Base-by-base conservation (phyloP, 345 rosid species). In the Hibiscus tridactylites region DNA sequence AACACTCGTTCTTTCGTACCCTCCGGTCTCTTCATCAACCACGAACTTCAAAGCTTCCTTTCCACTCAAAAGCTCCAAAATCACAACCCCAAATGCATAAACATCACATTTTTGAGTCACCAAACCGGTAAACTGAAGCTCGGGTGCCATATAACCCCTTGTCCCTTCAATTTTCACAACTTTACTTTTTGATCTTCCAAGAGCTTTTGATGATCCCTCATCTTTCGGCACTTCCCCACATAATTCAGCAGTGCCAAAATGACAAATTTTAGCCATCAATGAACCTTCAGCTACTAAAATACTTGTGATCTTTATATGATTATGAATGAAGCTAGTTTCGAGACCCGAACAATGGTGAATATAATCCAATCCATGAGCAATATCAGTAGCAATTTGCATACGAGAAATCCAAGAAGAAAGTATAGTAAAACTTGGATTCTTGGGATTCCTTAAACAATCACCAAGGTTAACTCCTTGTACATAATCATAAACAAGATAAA, bases 111-210 rank as follows among this genome's bases (percentile, higher is more conserved):
- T 74, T 33, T 74, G 61, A 6, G 76, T 80, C 72, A 76, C 71
- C 24, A 68, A 28, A 33, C 87, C 85, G 5, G 53, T 71, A 1
- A 49, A 73, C 59, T 75, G 77, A 63, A 81, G 81, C 79, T 86
- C 86, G 9, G 86, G 86, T 68, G 90, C 76, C 87, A 86, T 84
- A 65, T 86, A 86, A 61, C 86, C 90, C 39, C 83, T 81, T 15
- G 83, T 82, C 19, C 90, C 90, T 84, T 72, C 74, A 61, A 72
- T 72, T 50, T 61, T 72, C 68, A 72, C 49, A 29, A 1, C 60
- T 74, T 82, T 85, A 35, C 76, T 84, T 70, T 73, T 66, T 2
- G 64, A n/a, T 16, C 21, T 33, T 52, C 17, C 53, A 6, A 42
- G 9, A 59, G 1, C 4, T 13, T 15, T 63, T 28, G 62, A 58